Conservation (phyloP, 352 stramenopile species). For the Phytophthora constricta region DNA sequence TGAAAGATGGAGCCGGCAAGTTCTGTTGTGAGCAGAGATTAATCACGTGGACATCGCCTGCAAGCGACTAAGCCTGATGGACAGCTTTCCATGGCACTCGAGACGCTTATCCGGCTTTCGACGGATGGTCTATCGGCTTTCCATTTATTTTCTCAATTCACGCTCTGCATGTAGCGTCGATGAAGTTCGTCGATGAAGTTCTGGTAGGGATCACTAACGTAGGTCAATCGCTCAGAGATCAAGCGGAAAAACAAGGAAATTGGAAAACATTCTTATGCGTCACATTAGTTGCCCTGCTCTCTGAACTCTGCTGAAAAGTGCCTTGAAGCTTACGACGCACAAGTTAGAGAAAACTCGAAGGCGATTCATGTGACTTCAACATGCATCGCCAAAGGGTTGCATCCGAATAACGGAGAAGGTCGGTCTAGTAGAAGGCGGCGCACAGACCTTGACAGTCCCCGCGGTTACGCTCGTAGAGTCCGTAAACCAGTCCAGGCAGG, state of each 20-base stretch:
- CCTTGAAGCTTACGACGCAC: too few species aligned
- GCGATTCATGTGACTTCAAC: too few species aligned
- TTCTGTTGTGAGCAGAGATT: slow-evolving; percentile 8
- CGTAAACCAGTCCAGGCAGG: slow-evolving; percentile 34
- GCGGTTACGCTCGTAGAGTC: slow-evolving; percentile 26
- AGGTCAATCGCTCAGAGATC: neutral
- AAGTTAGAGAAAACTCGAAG: too few species aligned
- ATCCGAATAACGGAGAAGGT: neutral
- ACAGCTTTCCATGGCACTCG: slow-evolving; percentile 9
- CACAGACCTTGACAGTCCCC: neutral
- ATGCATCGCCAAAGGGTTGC: too few species aligned
- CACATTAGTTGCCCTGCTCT: neutral
- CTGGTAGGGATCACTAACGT: neutral
- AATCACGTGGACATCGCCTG: too few species aligned
- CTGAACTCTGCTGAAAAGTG: neutral
- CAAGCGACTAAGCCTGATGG: too few species aligned
- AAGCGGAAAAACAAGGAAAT: too few species aligned
- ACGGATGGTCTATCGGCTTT: slow-evolving; percentile 1
- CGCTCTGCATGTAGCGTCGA: too few species aligned
- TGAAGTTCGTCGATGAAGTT: neutral
- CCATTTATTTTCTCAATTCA: neutral
- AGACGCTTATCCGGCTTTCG: slow-evolving; percentile 11
- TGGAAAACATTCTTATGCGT: neutral
- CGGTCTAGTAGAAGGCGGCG: neutral
- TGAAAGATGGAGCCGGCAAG: neutral